phyloP scores from a whole-genome alignment of 2,329 filamentous ascomycete genomes.

The Arthrobotrys conoides region DNA sequence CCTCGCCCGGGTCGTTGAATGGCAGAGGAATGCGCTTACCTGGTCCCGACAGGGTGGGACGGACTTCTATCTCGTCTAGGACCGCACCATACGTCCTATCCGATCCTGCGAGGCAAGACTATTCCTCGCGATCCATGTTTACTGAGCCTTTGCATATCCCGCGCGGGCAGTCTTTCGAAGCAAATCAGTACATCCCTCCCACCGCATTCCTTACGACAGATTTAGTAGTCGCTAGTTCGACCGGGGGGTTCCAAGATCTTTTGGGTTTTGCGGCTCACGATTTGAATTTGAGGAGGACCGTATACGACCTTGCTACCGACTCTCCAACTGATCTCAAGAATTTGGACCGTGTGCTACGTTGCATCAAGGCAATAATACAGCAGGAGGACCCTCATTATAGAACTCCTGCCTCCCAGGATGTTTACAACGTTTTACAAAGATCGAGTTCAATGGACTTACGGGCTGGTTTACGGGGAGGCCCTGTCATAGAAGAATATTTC shows the following conservation, averaged over 20 bases:
- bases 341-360: slow-evolving; percentile 59
- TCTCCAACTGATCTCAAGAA: slow-evolving; percentile 60
- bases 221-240: slow-evolving; percentile 69
- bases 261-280: slow-evolving; percentile 57
- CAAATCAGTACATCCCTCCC: slow-evolving; percentile 56
- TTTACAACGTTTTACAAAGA: slow-evolving; percentile 59
- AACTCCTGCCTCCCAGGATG: slow-evolving; percentile 53
- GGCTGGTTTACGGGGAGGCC: slow-evolving; percentile 53
- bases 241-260: slow-evolving; percentile 55
- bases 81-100: slow-evolving; percentile 58
- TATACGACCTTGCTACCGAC: slow-evolving; percentile 59
- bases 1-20: slow-evolving; percentile 57
- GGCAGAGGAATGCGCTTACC: slow-evolving; percentile 59
- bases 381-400: slow-evolving; percentile 57
- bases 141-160: slow-evolving; percentile 70
- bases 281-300: slow-evolving; percentile 55
- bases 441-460: slow-evolving; percentile 57
- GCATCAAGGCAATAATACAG: slow-evolving; percentile 60
- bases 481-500: slow-evolving; percentile 58
- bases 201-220: slow-evolving; percentile 64
- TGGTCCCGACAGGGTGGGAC: slow-evolving; percentile 57
- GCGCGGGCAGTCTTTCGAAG: slow-evolving; percentile 61
- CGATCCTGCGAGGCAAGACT: slow-evolving; percentile 58
- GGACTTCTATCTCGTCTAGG: slow-evolving; percentile 60
- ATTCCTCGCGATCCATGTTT: slow-evolving; percentile 52